phyloP scores from a whole-genome alignment of 23 red algal species.

The Gracilaria domingensis region DNA sequence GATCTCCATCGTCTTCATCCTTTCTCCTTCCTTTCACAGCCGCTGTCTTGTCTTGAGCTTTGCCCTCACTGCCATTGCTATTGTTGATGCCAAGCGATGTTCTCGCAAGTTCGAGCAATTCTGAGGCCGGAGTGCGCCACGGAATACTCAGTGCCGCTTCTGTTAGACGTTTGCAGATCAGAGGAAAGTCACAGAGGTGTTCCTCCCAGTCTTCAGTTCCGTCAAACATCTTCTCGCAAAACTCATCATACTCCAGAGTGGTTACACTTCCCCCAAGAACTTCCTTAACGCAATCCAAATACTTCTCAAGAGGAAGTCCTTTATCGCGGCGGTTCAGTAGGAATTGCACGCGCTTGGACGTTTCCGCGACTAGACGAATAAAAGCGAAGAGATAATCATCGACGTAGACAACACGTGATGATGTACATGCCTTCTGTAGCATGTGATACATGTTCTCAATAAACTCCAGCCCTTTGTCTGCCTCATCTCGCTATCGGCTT shows the following conservation, averaged over 20 bases:
- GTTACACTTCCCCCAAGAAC: constrained; percentile 38
- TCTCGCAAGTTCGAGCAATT: constrained; percentile 15
- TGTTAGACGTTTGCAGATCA: constrained; percentile 38
- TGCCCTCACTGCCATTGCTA: background rate
- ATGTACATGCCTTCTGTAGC: background rate
- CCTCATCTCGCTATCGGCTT: constrained; percentile 22
- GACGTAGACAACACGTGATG: constrained; percentile 6
- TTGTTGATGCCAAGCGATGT: background rate
- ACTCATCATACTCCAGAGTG: constrained; percentile 29
- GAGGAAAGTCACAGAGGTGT: constrained; percentile 41
- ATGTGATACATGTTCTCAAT: constrained; percentile 36
- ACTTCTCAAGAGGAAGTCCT: constrained; percentile 14
- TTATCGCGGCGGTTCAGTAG: constrained; percentile 24
- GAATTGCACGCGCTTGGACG: constrained; percentile 28
- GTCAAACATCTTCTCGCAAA: constrained; percentile 45
- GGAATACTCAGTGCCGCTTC: constrained; percentile 28
- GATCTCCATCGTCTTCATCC: background rate
- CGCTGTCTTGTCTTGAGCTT: background rate
- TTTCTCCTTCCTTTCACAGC: background rate
- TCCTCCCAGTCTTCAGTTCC: constrained; percentile 38
- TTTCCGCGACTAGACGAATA: constrained; percentile 49
- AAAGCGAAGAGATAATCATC: constrained; percentile 53
- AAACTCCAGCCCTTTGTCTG: constrained; percentile 34
- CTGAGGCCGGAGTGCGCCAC: background rate
- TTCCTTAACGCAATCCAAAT: constrained; percentile 31